These are phyloP conservation scores for Verticillium tricorpus DNA, from an alignment of 2,329 filamentous ascomycete species.

Conservation along the genomic window DNA sequence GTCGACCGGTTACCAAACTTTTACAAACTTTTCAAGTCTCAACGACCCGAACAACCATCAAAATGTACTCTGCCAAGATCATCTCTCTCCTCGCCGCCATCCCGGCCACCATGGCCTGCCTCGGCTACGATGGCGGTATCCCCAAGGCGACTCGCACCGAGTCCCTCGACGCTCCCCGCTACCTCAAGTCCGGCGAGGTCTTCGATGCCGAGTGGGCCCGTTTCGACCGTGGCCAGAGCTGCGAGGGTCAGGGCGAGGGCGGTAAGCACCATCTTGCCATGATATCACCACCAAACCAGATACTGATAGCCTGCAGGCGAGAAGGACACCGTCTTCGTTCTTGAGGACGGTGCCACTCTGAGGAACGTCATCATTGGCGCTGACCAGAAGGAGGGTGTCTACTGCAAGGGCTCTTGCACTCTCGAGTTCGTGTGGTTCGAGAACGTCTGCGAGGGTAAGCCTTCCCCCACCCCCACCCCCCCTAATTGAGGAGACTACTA, in stretches of 20 bases:
- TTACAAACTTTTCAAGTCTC: not conserved
- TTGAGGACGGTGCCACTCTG: conserved; percentile 35
- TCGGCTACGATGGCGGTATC: conserved; percentile 24
- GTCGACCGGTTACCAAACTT: conserved; percentile 1
- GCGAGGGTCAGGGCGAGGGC: conserved; percentile 37
- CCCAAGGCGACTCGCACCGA: conserved; percentile 18
- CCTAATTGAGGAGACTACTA: not conserved
- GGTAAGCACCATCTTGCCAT: conserved; percentile 12
- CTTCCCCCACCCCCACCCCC: conserved; percentile 16
- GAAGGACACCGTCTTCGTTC: conserved; percentile 35
- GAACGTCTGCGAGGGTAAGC: conserved; percentile 36
- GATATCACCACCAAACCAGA: not conserved
- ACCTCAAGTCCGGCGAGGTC: conserved; percentile 7
- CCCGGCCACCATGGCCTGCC: conserved; percentile 24
- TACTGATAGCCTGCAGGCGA: not conserved
- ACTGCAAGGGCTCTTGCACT: conserved; percentile 38
- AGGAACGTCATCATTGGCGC: conserved; percentile 40
- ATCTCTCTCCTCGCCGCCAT: conserved; percentile 15
- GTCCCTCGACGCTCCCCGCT: conserved; percentile 6
- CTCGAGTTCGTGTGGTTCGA: conserved; percentile 40
- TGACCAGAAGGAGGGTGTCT: conserved; percentile 38
- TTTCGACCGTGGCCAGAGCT: conserved; percentile 35
- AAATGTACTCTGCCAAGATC: not conserved
- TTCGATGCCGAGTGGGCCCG: conserved; percentile 10
- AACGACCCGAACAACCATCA: not conserved